Percentiles rank a stretch among this genome's conserved stretches.
These are phyloP conservation scores for Neckera pumila DNA, from an alignment of 225 moss, liverwort and hornwort species.

Conservation along the genomic window DNA sequence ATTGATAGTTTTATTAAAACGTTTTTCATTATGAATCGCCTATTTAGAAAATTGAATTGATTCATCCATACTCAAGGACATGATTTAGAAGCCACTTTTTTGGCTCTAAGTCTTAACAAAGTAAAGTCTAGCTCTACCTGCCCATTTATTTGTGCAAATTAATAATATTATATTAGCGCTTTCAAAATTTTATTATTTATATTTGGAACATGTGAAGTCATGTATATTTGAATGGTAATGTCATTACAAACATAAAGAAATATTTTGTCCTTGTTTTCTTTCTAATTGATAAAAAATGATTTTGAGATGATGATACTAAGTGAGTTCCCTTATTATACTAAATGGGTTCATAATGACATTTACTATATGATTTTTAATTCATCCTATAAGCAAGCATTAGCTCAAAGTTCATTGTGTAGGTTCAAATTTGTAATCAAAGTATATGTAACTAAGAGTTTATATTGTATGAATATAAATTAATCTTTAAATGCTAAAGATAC, in stretches of 20 bases:
- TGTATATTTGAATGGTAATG: accelerated
- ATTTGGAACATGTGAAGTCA: neutral
- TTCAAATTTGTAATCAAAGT: neutral
- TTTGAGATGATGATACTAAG: neutral
- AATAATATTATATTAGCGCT: neutral
- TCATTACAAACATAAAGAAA: neutral
- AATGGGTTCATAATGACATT: neutral
- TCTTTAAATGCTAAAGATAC: neutral
- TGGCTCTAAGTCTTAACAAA: neutral
- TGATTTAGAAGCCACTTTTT: accelerated
- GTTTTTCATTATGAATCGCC: neutral
- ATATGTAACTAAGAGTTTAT: neutral
- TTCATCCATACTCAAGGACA: neutral
- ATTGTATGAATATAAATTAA: neutral
- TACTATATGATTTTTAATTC: neutral
- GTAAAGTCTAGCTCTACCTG: neutral
- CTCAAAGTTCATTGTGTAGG: neutral
- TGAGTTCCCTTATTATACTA: neutral
- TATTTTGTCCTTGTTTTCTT: neutral
- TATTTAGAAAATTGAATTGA: neutral
- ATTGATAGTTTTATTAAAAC: neutral
- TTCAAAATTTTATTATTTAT: neutral
- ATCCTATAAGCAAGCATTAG: neutral
- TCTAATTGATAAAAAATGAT: neutral
- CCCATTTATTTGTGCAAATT: neutral